Base-by-base conservation (phyloP, 345 rosid species). In the Linum tenue region DNA sequence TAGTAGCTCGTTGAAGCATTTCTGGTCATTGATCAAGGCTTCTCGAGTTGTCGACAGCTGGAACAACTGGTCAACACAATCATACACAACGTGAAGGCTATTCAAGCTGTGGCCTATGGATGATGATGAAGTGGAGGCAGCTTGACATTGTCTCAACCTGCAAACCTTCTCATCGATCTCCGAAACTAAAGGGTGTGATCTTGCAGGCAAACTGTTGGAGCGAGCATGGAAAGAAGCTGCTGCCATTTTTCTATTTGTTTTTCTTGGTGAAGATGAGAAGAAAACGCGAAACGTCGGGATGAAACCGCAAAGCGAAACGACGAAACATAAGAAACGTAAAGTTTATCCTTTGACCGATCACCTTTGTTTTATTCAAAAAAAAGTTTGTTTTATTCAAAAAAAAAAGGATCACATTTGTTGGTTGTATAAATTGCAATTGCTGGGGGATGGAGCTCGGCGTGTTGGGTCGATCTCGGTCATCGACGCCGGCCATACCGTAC, bases 181-280 rank as follows among this genome's bases (percentile, higher is more conserved):
- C 43, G 79, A n/a, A 64, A 70, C 44, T 56, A 67, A 35, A 0
- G 72, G 78, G 66, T 79, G 75, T 67, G 79, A 62, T 37, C 71
- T 76, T 5, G 51, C 67, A 14, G 77, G 85, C 66, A 78, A 69
- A 65, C 79, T 81, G 74, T 64, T 68, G 1, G 78, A 76, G 42
- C 74, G 75, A 66, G 67, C 56, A 41, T 76, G 76, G 15, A 64
- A 70, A 22, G 48, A 3, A 12, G 70, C 55, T 35, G 37, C 64
- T 11, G 59, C 71, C 75, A 67, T 72, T 63, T 22, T 22, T 7
- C 10, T 22, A 22, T 0, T 22, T n/a, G n/a, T 9, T 6, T 44
- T 44, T 44, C 2, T 6, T 44, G 51, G 10, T 44, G 51, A 14
- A 2, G 7, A 2, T 44, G 51, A 44, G 11, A 44, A 22, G 31